Conservation (phyloP, 2,329 filamentous ascomycete species). For the Paecilomyces dactylethromorphus region DNA sequence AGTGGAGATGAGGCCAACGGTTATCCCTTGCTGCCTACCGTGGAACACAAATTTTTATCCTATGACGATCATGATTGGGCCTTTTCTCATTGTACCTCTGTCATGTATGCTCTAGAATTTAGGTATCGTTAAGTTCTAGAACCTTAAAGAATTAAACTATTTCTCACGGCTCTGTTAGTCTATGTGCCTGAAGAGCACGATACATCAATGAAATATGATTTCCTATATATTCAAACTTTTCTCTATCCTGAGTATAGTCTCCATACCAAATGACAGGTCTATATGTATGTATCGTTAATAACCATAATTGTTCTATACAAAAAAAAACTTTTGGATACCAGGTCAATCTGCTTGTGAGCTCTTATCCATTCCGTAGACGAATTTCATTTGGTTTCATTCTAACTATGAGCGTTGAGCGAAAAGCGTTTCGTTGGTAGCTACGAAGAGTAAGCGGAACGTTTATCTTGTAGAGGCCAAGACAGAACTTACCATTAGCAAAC, state of each 20-base stretch:
- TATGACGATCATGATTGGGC: too few relatives aligned
- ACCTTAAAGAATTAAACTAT: not conserved
- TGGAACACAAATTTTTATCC: too few relatives aligned
- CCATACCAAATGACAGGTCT: not conserved
- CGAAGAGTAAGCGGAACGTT: not conserved
- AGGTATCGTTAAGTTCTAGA: not conserved
- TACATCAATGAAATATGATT: not conserved
- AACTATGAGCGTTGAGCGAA: not conserved
- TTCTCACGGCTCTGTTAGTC: too few relatives aligned
- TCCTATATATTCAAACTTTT: not conserved
- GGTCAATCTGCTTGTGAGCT: not conserved
- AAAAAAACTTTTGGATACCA: not conserved
- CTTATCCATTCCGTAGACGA: not conserved
- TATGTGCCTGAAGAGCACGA: not conserved
- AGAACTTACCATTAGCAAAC: not conserved
- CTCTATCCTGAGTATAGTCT: not conserved
- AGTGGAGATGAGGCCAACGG: not conserved
- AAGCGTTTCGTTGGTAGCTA: not conserved
- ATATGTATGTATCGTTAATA: too few relatives aligned
- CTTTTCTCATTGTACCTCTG: too few relatives aligned
- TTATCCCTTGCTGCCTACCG: too few relatives aligned
- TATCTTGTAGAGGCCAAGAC: not conserved
- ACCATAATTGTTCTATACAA: not conserved
- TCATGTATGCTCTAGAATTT: too few relatives aligned
- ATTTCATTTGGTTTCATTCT: not conserved